These are phyloP conservation scores for Pythium brachiatum DNA, from an alignment of 352 stramenopile species.

Conservation along the genomic window DNA sequence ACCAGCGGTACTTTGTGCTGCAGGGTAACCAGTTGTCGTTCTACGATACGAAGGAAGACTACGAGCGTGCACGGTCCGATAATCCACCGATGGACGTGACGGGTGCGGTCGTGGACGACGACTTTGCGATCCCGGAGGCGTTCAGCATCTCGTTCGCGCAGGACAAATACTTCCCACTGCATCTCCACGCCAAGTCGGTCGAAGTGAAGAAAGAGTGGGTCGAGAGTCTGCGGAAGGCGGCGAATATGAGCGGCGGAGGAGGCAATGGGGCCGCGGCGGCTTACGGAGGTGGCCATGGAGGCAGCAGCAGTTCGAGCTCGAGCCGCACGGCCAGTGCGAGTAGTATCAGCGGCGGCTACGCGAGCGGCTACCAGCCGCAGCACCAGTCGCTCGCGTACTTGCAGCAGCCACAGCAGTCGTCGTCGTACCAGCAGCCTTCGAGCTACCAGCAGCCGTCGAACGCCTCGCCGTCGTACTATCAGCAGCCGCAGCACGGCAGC, in stretches of 20 bases:
- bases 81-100: slow-evolving; percentile 82
- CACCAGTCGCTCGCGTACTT: slow-evolving; percentile 7
- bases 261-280: not conserved
- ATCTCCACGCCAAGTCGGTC: slow-evolving; percentile 78
- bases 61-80: slow-evolving; percentile 73
- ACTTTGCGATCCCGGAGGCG: slow-evolving; percentile 71
- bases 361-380: slow-evolving; percentile 14
- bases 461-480: not conserved
- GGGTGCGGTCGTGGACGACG: slow-evolving; percentile 71
- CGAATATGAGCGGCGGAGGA: slow-evolving; percentile 10
- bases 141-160: slow-evolving; percentile 81
- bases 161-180: slow-evolving; percentile 77
- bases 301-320: not conserved
- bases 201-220: slow-evolving; percentile 83
- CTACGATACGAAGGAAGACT: slow-evolving; percentile 87
- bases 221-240: slow-evolving; percentile 60
- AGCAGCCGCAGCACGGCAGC: not conserved
- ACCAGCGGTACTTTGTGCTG: slow-evolving; percentile 86
- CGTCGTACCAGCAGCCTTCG: slow-evolving; percentile 5
- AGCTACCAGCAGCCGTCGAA: slow-evolving; percentile 15
- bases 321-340: slow-evolving; percentile 4
- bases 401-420: slow-evolving; percentile 3
- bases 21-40: slow-evolving; percentile 76
- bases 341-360: not conserved
- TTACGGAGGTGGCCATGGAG: slow-evolving; percentile 1